Base-by-base conservation (phyloP, 1,284 basidiomycete species). In the Leccinum pachyderme region DNA sequence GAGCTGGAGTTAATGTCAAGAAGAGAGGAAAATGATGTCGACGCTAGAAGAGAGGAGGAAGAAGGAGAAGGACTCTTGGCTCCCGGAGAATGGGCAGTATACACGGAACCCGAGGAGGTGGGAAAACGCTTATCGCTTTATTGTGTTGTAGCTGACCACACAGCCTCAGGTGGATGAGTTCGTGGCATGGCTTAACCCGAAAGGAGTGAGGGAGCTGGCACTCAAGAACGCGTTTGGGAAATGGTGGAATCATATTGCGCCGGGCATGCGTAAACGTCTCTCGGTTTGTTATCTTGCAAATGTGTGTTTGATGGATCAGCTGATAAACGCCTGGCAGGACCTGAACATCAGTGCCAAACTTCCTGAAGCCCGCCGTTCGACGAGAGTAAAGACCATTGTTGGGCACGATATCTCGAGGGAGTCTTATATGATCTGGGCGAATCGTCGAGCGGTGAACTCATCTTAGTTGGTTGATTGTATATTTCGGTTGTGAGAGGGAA, bases 161-260 rank as follows among this genome's bases (percentile, higher is more conserved):
- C 48, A 33, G 48, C 51, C 15, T 53, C 67, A 95, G 91, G 72
- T 97, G 55, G 87, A 92, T 46, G 83, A 87, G 59, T 90, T 94
- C 62, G 73, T 92, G 47, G 81, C 84, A 3, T 98, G 95, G 95
- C 78, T 99, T 22, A 95, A 98, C 67, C 80, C 86, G 24, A 94
- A 94, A 72, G 97, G 96, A 7, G 81, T 87, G 49, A 86, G 95
- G 48, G 96, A 98, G 72, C 75, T 88, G 43, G 86, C 88, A 32
- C 80, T 98, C 52, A 91, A 92, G 73, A 87, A 87, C 55, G 74
- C 82, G 2, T 74, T 98, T 59, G 82, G 79, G 27, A 91, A 88
- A 69, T 97, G 95, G 92, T 87, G 87, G 81, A 77, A 80, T 41
- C 92, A 95, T 67, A 85, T 98, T 57, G 83, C 85, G 32, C 86